Evolutionary conservation across 768 basidiomycete genomes (phyloP).

Genomic region (Leccinum imitatum): DNA sequence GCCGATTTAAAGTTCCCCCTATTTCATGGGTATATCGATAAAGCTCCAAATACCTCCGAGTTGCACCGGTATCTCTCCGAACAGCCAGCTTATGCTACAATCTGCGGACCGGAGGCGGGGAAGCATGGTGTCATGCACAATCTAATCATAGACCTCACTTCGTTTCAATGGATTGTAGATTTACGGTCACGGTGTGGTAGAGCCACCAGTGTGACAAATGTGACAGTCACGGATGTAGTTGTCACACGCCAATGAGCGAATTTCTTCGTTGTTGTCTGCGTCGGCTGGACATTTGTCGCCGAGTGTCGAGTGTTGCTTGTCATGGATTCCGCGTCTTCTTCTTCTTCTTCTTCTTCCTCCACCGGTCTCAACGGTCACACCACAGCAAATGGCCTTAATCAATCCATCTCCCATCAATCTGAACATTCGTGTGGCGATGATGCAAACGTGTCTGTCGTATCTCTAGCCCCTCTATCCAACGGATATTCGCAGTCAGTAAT

Average conservation of each 20-base stretch:
- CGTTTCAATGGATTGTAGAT: constrained; percentile 47
- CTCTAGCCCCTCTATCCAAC: constrained; percentile 48
- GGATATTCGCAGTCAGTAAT: constrained; percentile 59
- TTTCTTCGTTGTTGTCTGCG: constrained; percentile 14
- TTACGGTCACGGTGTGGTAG: constrained; percentile 20
- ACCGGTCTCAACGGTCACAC: constrained; percentile 51
- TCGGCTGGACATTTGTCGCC: neutral
- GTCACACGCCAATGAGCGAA: constrained; percentile 23
- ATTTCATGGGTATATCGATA: constrained; percentile 8
- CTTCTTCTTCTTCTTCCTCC: constrained; percentile 14
- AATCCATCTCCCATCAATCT: constrained; percentile 37
- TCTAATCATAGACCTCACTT: constrained; percentile 50
- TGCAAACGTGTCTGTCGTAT: constrained; percentile 17
- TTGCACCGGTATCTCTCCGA: constrained; percentile 38
- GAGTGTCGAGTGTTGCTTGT: neutral
- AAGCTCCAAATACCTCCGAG: constrained; percentile 10
- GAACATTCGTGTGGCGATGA: constrained; percentile 38
- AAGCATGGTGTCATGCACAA: constrained; percentile 46
- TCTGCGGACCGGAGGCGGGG: constrained; percentile 46
- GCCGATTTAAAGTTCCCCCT: constrained; percentile 10
- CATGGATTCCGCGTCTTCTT: constrained; percentile 29
- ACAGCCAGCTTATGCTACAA: constrained; percentile 49
- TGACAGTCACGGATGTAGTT: constrained; percentile 21
- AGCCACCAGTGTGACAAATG: constrained; percentile 11
- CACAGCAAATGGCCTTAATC: constrained; percentile 49